phyloP scores from a whole-genome alignment of 2,329 filamentous ascomycete species.

The Aureobasidium sp. region DNA sequence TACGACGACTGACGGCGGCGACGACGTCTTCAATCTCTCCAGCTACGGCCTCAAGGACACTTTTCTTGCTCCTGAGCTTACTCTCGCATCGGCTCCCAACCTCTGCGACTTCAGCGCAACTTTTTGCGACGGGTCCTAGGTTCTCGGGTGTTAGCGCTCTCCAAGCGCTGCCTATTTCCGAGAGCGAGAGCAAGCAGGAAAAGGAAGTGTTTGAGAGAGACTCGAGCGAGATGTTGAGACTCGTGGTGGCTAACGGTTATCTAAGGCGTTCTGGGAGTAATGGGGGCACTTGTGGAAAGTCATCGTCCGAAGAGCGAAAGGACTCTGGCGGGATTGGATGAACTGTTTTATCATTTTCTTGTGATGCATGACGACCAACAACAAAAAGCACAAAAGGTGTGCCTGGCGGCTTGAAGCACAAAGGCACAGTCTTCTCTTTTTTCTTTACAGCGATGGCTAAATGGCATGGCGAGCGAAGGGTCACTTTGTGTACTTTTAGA shows the following conservation, averaged over 20 bases:
- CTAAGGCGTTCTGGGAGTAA: slow-evolving; percentile 16
- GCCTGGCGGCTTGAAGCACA: background rate
- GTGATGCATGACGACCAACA: slow-evolving; percentile 15
- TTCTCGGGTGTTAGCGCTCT: slow-evolving; percentile 18
- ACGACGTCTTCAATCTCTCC: slow-evolving; percentile 13
- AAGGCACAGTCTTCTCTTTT: background rate
- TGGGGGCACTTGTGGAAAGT: background rate
- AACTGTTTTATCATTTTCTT: background rate
- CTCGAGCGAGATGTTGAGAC: background rate
- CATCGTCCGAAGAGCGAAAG: slow-evolving; percentile 12
- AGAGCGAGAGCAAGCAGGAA: slow-evolving; percentile 13
- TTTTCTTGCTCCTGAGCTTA: slow-evolving; percentile 15
- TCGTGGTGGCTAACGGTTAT: slow-evolving; percentile 1
- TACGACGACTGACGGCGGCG: slow-evolving; percentile 1
- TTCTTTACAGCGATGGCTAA: background rate
- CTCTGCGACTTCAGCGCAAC: slow-evolving; percentile 19
- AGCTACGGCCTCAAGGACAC: slow-evolving; percentile 13
- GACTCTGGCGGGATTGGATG: slow-evolving; percentile 15
- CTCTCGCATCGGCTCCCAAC: slow-evolving; percentile 17
- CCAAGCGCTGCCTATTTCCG: slow-evolving; percentile 16
- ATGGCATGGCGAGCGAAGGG: background rate
- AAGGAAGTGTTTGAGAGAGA: slow-evolving; percentile 12
- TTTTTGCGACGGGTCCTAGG: slow-evolving; percentile 19
- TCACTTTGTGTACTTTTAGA: slow-evolving; percentile 8
- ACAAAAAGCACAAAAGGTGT: slow-evolving; percentile 12